A percentile compares a stretch with the other conserved stretches of the same genome.
Evolutionary conservation across 192 early-diverging fungal species (phyloP).

Genomic region (Coemansia furcata): DNA sequence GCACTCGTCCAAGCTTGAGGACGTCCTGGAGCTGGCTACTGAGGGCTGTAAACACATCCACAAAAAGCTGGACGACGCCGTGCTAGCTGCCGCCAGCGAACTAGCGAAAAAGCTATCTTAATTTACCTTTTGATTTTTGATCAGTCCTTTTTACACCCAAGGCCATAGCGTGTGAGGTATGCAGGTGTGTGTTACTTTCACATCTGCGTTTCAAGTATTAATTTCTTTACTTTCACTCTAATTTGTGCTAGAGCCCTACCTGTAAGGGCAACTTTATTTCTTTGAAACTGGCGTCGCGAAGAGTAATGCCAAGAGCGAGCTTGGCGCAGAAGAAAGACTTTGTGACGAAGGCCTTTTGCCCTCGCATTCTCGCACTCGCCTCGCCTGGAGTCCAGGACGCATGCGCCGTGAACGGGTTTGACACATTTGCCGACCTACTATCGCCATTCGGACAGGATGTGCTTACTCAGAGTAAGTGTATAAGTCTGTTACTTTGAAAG

Average conservation of each 20-base stretch:
- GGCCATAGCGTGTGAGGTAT: neutral
- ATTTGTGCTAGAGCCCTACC: neutral
- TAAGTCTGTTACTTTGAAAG: neutral
- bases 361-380: slow-evolving; percentile 43
- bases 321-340: slow-evolving; percentile 48
- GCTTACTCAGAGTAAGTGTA: slow-evolving; percentile 43
- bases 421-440: slow-evolving; percentile 46
- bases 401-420: slow-evolving; percentile 31
- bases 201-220: neutral
- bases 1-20: slow-evolving; percentile 67
- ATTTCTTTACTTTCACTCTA: neutral
- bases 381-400: slow-evolving; percentile 27
- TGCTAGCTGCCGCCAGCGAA: slow-evolving; percentile 44
- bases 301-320: slow-evolving; percentile 38
- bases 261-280: neutral
- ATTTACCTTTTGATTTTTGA: neutral
- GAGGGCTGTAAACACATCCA: slow-evolving; percentile 56
- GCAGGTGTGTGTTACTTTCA: neutral
- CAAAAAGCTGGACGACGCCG: slow-evolving; percentile 47
- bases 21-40: slow-evolving; percentile 44
- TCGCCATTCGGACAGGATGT: slow-evolving; percentile 52
- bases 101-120: slow-evolving; percentile 44
- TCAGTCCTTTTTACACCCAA: neutral
- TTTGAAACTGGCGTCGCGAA: slow-evolving; percentile 40
- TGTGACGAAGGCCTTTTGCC: slow-evolving; percentile 49